A percentile compares a stretch with the other conserved stretches of the same genome.
phyloP scores from a whole-genome alignment of 108 stramenopile genomes.

The Tribonema minus region DNA sequence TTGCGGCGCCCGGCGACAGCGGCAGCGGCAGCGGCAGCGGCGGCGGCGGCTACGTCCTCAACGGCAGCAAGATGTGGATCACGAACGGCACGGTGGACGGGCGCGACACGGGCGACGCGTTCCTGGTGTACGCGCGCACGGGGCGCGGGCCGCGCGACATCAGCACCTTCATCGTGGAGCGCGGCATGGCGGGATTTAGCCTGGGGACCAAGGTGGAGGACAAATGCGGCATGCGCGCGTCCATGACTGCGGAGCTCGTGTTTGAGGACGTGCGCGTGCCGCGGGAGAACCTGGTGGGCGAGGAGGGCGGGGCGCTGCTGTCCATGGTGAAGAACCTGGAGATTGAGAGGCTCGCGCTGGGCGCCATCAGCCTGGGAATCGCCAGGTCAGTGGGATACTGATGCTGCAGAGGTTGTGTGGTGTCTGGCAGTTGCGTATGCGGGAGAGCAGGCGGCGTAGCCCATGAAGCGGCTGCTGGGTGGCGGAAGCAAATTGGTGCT shows the following conservation, averaged over 20 bases:
- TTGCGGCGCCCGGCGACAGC: conserved; percentile 35
- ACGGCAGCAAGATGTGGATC: conserved; percentile 99
- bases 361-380: conserved; percentile 75
- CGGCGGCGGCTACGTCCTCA: conserved; percentile 64
- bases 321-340: conserved; percentile 99
- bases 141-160: conserved; percentile 51
- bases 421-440: too few relatives aligned
- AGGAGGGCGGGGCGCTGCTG: conserved; percentile 77
- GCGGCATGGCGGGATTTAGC: conserved; percentile 82
- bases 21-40: neutral
- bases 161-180: conserved; percentile 86
- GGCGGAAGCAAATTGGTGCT: too few relatives aligned
- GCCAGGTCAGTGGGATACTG: conserved; percentile 19
- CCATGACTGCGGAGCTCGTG: conserved; percentile 91
- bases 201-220: conserved; percentile 91
- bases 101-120: conserved; percentile 78
- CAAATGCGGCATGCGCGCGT: conserved; percentile 89
- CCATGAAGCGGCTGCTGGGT: too few relatives aligned
- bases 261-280: conserved; percentile 89
- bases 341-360: conserved; percentile 90
- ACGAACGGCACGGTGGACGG: conserved; percentile 94
- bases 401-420: too few relatives aligned
- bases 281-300: conserved; percentile 74
- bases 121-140: conserved; percentile 92
- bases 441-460: too few relatives aligned